A percentile compares a stretch with the other conserved stretches of the same genome.
Evolutionary conservation across 352 stramenopile genomes (phyloP).

Genomic region (Globisporangium paddicum): DNA sequence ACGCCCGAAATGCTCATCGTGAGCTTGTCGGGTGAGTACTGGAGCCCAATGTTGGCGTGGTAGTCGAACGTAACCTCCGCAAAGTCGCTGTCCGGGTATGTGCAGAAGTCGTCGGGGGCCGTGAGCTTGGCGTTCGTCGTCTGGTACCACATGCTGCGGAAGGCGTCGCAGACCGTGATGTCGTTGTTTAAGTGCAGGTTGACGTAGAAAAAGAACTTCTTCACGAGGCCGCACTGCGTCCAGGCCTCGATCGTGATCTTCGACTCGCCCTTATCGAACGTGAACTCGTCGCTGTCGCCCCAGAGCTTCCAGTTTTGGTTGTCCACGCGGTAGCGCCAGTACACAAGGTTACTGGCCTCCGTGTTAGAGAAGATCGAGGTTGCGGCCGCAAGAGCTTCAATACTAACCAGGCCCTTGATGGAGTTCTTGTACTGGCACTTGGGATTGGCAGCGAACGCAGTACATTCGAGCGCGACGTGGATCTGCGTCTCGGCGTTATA

Average conservation of each 20-base stretch:
- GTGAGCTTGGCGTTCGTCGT: constrained; percentile 22
- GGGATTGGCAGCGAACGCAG: constrained; percentile 3
- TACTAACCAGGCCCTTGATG: not conserved
- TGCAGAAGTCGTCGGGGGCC: constrained; percentile 33
- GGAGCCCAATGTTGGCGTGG: constrained; percentile 40
- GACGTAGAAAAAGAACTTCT: constrained; percentile 43
- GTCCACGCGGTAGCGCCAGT: constrained; percentile 1
- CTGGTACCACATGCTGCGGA: constrained; percentile 70
- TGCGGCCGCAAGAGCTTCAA: not conserved
- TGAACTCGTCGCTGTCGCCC: constrained; percentile 19
- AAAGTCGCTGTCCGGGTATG: constrained; percentile 47
- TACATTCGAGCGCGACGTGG: constrained; percentile 54
- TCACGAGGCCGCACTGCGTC: constrained; percentile 29
- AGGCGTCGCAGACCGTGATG: constrained; percentile 45
- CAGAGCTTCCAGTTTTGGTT: constrained; percentile 20
- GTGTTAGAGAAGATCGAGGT: not conserved
- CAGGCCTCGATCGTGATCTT: constrained; percentile 57
- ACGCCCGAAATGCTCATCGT: constrained; percentile 39
- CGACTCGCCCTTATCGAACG: constrained; percentile 30
- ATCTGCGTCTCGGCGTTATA: constrained; percentile 58
- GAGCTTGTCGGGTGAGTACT: constrained; percentile 28
- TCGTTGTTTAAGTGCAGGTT: constrained; percentile 42
- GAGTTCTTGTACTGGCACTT: not conserved
- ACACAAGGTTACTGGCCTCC: not conserved
- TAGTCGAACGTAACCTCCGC: constrained; percentile 60